Evolutionary conservation across 805 yeast species (phyloP), one percentile per base, ranked within the genome.

Genomic region (Saturnispora sanitii): DNA sequence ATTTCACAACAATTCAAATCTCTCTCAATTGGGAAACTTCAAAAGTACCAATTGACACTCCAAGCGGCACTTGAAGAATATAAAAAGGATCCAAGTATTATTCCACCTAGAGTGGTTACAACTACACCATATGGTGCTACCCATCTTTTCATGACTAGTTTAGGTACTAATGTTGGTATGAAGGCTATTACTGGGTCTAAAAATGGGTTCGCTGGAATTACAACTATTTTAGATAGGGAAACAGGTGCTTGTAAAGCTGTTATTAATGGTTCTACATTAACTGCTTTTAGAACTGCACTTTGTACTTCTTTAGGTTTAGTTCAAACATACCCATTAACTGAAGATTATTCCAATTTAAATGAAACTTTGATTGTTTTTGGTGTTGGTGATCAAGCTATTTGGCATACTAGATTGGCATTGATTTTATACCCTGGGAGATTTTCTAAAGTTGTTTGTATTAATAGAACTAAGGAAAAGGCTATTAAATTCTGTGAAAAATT

Each of bases 281-380:
- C 85, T 2, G 85, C 81, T 1, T 76, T 78, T 46, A 65, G 85
- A 52, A 79, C 86, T 3, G 83, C 83, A 0, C 59, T 79, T 41
- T 73, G 76, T 21, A 68, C 75, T 21, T 62, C 70, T 6, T 52
- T 76, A 16, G 73, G 74, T 1, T 51, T 77, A 42, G 58, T 56
- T 11, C 67, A 65, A 43, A 51, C 54, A 13, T 58, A 61, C 32
- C 55, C 61, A 2, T 48, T 54, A 1, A 44, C 56, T 4, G 42
- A 32, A 21, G 40, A 36, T 1, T 43, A 49, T 1, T 45, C 42
- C 7, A 53, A n/a, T n/a, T n/a, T n/a, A n/a, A n/a, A 58, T 26
- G 51, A 48, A 5, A 55, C 64, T 0, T 38, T 56, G 7, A 42
- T 62, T 11, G 73, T 70, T 13, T 74, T 72, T 52, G 86, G 85